A percentile compares a stretch with the other conserved stretches of the same genome.
Evolutionary conservation across 2,329 filamentous ascomycete genomes (phyloP).

Genomic region (Monosporascus sp.): DNA sequence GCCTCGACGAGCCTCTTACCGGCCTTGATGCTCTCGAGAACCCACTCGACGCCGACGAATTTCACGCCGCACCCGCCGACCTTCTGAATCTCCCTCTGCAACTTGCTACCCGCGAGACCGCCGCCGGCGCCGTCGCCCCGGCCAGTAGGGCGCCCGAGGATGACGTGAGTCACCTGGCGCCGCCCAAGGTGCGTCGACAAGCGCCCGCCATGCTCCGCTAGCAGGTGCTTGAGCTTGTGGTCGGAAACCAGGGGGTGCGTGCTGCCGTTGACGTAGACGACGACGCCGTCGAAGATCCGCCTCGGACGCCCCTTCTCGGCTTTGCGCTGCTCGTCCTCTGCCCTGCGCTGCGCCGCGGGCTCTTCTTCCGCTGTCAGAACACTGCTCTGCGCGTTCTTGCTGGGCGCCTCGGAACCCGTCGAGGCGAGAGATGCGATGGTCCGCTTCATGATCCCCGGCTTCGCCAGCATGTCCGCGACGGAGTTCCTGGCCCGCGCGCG

Average conservation of each 20-base stretch:
- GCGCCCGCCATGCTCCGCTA: constrained; percentile 67
- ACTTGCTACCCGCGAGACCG: constrained; percentile 69
- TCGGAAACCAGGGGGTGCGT: constrained; percentile 78
- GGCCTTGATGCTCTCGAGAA: constrained; percentile 74
- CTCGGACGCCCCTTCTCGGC: constrained; percentile 39
- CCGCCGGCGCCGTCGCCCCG: constrained; percentile 58
- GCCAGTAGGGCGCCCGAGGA: constrained; percentile 59
- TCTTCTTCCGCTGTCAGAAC: constrained; percentile 19
- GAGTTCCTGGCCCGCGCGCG: constrained; percentile 35
- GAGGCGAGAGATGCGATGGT: constrained; percentile 8
- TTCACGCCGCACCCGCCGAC: constrained; percentile 65
- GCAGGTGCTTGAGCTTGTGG: constrained; percentile 74
- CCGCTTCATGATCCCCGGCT: constrained; percentile 37
- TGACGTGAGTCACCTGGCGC: constrained; percentile 76
- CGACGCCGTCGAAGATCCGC: constrained; percentile 63
- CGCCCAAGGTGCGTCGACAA: constrained; percentile 67
- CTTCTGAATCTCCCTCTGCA: constrained; percentile 71
- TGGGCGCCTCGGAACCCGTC: neutral
- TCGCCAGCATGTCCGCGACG: constrained; percentile 49
- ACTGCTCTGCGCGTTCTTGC: neutral
- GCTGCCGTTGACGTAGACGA: constrained; percentile 83
- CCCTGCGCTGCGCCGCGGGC: constrained; percentile 19
- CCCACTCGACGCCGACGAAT: constrained; percentile 79
- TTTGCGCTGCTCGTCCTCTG: constrained; percentile 31
- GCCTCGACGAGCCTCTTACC: constrained; percentile 71